phyloP scores from a whole-genome alignment of 2,329 filamentous ascomycete genomes.

The Fulvia fulva region DNA sequence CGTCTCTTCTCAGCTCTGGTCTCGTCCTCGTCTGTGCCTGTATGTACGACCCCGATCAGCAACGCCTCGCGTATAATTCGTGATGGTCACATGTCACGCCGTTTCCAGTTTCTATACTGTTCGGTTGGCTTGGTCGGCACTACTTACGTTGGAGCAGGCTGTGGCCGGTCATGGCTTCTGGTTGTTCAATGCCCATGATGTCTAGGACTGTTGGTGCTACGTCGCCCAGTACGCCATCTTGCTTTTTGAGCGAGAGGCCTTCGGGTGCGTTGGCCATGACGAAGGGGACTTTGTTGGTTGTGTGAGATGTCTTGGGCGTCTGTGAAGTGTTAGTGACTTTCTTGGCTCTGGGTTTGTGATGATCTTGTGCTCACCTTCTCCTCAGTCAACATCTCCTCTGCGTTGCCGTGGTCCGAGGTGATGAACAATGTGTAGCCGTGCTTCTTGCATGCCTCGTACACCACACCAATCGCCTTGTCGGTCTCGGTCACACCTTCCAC shows the following conservation, averaged over 20 bases:
- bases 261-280: constrained; percentile 95
- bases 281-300: constrained; percentile 95
- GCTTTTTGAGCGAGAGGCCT: constrained; percentile 80
- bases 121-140: background rate
- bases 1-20: background rate
- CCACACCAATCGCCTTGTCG: constrained; percentile 87
- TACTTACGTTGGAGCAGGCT: constrained; percentile 71
- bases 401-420: constrained; percentile 93
- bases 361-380: constrained; percentile 54
- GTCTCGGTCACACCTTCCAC: constrained; percentile 80
- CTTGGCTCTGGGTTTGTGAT: background rate
- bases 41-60: background rate
- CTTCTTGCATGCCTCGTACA: constrained; percentile 91
- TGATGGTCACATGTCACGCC: too few relatives aligned
- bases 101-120: too few relatives aligned
- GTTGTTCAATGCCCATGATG: constrained; percentile 85
- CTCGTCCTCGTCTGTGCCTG: background rate
- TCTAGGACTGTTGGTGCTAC: constrained; percentile 92
- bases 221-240: constrained; percentile 87
- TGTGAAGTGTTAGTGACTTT: background rate
- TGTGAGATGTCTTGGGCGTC: constrained; percentile 97
- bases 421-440: constrained; percentile 91
- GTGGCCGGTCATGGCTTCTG: constrained; percentile 84
- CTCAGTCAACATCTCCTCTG: constrained; percentile 97
- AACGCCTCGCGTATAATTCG: background rate